phyloP scores from a whole-genome alignment of 139 green algal genomes.

The Chlorella sorokiniana region DNA sequence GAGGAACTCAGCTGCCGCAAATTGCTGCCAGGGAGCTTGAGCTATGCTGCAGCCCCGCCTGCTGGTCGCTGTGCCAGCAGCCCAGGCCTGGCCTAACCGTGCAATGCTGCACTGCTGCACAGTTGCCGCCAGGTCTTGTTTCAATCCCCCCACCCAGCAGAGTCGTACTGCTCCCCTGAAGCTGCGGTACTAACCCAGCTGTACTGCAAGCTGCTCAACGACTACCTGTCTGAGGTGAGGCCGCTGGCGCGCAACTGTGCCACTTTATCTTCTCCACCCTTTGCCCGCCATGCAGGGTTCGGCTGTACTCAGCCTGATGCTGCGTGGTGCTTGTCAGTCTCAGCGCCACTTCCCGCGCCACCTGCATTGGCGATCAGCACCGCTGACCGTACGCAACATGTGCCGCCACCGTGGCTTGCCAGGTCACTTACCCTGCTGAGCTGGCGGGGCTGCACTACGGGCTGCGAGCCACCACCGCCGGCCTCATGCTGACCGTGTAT shows the following conservation, averaged over 20 bases:
- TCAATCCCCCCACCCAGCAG: constrained; percentile 26
- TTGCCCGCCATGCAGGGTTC: no score
- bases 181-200: constrained; percentile 72
- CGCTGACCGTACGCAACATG: no score
- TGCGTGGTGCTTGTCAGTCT: neutral
- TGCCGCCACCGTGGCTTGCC: neutral
- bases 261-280: no score
- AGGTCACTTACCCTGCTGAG: constrained; percentile 82
- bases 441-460: constrained; percentile 77
- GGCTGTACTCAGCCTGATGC: neutral
- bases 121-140: neutral
- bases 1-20: no score
- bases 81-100: neutral
- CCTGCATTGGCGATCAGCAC: neutral
- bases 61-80: neutral
- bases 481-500: constrained; percentile 45
- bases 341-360: neutral
- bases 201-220: constrained; percentile 74
- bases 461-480: constrained; percentile 31
- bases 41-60: neutral
- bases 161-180: constrained; percentile 66
- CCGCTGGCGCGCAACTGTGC: no score
- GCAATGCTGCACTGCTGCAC: neutral
- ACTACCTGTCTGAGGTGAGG: constrained; percentile 79
- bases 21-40: no score